Conservation (phyloP, 306 rosid species). For the Sicyos baderoa region DNA sequence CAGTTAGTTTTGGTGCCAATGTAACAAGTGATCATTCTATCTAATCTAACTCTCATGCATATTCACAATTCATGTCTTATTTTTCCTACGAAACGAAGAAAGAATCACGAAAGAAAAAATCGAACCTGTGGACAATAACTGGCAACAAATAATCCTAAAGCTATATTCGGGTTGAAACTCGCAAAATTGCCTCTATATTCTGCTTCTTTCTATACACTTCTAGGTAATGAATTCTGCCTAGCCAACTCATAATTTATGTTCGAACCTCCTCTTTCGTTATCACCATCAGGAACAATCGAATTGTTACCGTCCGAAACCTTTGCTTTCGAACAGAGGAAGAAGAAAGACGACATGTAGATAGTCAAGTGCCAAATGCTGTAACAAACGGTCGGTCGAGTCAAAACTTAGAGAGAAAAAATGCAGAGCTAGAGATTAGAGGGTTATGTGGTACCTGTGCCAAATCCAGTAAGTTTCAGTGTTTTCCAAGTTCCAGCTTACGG, state of each 20-base stretch:
- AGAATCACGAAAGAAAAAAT: too few relatives aligned
- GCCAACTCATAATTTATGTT: constrained; percentile 34
- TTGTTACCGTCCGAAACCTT: constrained; percentile 20
- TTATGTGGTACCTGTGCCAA: constrained; percentile 74
- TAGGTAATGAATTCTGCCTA: constrained; percentile 37
- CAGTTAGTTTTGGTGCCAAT: background rate
- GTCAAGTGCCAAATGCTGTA: constrained; percentile 88
- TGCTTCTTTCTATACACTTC: constrained; percentile 11
- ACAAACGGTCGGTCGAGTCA: constrained; percentile 20
- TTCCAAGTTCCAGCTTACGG: constrained; percentile 69
- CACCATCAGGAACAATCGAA: constrained; percentile 20
- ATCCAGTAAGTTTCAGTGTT: constrained; percentile 77
- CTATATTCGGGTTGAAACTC: background rate
- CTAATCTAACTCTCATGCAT: background rate
- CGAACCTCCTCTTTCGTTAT: constrained; percentile 11
- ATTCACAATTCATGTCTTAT: background rate
- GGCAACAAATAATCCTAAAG: background rate
- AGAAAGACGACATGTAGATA: constrained; percentile 72
- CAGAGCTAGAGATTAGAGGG: constrained; percentile 2
- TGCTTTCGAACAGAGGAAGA: constrained; percentile 61
- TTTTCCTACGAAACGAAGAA: background rate
- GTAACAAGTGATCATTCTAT: background rate
- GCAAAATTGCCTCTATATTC: background rate
- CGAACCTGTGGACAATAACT: background rate
- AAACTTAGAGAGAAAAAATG: constrained; percentile 6